phyloP scores from a whole-genome alignment of 768 basidiomycete species.

The Suillus ampliporus region DNA sequence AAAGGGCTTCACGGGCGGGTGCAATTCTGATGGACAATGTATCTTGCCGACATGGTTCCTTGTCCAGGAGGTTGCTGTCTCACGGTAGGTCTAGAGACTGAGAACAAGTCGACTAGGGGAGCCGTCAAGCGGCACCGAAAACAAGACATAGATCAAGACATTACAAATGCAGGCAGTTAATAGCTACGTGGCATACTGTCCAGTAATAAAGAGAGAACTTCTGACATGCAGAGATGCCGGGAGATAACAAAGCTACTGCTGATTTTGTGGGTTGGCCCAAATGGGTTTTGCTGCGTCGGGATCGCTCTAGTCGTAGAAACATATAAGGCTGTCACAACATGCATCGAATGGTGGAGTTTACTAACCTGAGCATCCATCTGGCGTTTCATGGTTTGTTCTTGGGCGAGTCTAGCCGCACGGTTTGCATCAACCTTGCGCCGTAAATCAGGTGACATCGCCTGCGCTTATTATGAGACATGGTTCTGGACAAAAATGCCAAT shows the following conservation, averaged over 20 bases:
- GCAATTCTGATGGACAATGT: not conserved
- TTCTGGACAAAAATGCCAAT: not conserved
- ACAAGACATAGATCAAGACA: not conserved
- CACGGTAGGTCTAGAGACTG: not conserved
- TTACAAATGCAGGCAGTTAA: not conserved
- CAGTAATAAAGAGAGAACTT: not conserved
- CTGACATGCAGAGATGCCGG: not conserved
- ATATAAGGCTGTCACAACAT: constrained; percentile 7
- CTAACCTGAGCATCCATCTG: constrained; percentile 59
- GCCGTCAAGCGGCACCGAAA: constrained; percentile 1
- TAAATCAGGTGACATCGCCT: constrained; percentile 72
- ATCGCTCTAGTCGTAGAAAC: constrained; percentile 22
- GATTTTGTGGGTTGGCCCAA: constrained; percentile 36
- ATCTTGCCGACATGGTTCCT: not conserved
- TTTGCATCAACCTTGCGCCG: constrained; percentile 66
- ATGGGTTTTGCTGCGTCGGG: constrained; percentile 39
- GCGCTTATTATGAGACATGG: constrained; percentile 11
- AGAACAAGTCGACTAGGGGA: not conserved
- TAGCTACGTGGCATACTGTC: not conserved
- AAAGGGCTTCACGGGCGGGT: not conserved
- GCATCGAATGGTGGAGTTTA: constrained; percentile 7
- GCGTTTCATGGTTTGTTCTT: constrained; percentile 59
- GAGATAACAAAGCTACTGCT: constrained; percentile 9
- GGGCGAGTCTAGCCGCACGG: constrained; percentile 54
- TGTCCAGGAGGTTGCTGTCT: not conserved